Conservation (phyloP, 148 eudicot genomes). For the Oxyria digyna region DNA sequence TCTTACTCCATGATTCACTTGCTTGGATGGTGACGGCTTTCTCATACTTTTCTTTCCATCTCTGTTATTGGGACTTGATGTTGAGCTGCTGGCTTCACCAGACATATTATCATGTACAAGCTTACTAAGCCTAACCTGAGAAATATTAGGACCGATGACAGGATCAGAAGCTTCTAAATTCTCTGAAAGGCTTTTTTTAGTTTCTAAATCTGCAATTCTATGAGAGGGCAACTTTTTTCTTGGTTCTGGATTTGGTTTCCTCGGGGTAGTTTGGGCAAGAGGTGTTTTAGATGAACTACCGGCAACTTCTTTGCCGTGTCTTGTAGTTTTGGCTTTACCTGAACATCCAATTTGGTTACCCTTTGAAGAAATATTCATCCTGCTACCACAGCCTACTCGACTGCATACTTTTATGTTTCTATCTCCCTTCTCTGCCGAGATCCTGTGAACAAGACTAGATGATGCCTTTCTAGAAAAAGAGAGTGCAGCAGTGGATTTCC, state of each 20-base stretch:
- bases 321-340: conserved; percentile 33
- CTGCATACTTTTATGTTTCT: conserved; percentile 55
- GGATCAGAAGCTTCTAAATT: conserved; percentile 26
- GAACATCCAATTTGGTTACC: conserved; percentile 13
- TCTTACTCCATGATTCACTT: conserved; percentile 14
- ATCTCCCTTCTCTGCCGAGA: conserved; percentile 28
- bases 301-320: conserved; percentile 35
- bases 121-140: conserved; percentile 15
- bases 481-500: conserved; percentile 38
- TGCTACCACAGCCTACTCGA: conserved; percentile 70
- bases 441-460: conserved; percentile 28
- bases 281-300: conserved; percentile 32
- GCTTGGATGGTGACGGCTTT: conserved; percentile 28
- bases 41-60: conserved; percentile 25
- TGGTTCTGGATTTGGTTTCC: conserved; percentile 23
- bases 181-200: conserved; percentile 28
- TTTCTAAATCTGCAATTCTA: conserved; percentile 27
- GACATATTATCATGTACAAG: conserved; percentile 13
- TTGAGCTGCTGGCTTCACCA: conserved; percentile 24
- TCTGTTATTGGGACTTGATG: conserved; percentile 25
- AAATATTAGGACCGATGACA: conserved; percentile 16
- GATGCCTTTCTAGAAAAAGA: conserved; percentile 28
- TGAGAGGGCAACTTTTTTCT: conserved; percentile 24
- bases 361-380: conserved; percentile 25
- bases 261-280: conserved; percentile 15